Evolutionary conservation across 2,329 filamentous ascomycete genomes (phyloP), one percentile per base, ranked within the genome.

Genomic region (Pyricularia sp.): DNA sequence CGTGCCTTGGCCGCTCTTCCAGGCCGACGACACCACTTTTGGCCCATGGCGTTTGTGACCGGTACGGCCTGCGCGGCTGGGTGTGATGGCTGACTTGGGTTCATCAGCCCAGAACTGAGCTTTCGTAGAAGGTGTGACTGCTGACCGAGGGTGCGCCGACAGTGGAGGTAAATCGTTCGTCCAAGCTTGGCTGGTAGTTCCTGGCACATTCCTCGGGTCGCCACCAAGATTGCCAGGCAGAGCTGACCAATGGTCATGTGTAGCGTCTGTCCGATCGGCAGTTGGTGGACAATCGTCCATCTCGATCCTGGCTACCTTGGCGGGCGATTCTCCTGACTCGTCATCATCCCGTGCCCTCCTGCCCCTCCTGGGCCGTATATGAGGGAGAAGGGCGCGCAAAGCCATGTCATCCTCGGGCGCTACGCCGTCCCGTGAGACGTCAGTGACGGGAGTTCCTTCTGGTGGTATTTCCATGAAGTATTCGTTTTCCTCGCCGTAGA

Each of bases 1-100:
- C 1, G 84, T 78, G 13, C 85, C 80, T 53, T 81, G 79, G 19
- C 84, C 84, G 66, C 85, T 85, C 65, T 88, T 86, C 93, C 93
- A 97, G 0, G 93, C 93, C 10, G 92, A 96, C 0, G 92, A 96
- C 0, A 96, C 91, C 7, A 90, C 91, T 71, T 85, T 85, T 0
- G 91, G 89, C 0, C 92, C 92, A 73, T 96, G 89, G 4, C 90
- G 84, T 65, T 88, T 81, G 65, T 83, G 73, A 0, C 73, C 75
- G 24, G 24, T 59, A 6, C 79, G 75, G 66, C 83, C 80, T 2
- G 77, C 75, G 67, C 81, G 87, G 64, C 83, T 85, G 0, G 88
- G 86, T 4, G 88, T 89, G n/a, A 90, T 79, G 3, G 90, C 89
- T 0, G 91, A 92, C 62, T 82, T 86, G 10, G 90, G 88, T 68